Evolutionary conservation across 257 asterid species (phyloP).

Genomic region (Solanum etuberosum): DNA sequence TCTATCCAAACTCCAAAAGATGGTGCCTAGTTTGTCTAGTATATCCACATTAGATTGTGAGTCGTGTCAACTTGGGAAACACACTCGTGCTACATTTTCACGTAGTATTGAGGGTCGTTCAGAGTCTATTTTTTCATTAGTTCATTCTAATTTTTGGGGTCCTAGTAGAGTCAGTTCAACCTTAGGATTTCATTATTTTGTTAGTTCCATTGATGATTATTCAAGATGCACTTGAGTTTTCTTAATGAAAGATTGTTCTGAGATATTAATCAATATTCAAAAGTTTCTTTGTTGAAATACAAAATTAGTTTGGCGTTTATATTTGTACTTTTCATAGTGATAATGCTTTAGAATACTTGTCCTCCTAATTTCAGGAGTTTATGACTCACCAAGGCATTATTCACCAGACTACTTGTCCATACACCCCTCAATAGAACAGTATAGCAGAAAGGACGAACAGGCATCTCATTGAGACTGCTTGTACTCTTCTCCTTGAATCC

Average conservation of each 20-base stretch:
- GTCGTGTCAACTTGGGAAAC: neutral
- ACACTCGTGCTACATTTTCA: neutral
- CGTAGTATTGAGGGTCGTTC: neutral
- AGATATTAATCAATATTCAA: neutral
- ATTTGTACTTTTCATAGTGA: neutral
- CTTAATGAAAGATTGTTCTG: neutral
- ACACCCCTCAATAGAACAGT: neutral
- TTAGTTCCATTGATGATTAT: neutral
- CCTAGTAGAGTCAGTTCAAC: neutral
- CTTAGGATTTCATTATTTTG: neutral
- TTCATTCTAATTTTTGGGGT: neutral
- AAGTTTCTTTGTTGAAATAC: neutral
- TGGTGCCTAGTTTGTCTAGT: neutral
- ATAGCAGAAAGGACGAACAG: neutral
- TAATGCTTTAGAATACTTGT: neutral
- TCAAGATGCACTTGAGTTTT: neutral
- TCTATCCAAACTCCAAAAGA: neutral
- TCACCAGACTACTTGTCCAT: neutral
- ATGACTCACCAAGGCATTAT: neutral
- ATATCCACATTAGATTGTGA: neutral
- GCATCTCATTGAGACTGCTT: neutral
- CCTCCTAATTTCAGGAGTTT: neutral
- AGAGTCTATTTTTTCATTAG: neutral
- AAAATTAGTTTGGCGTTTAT: neutral
- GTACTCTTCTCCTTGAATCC: neutral